These are phyloP conservation scores for Blastomyces silverae DNA, from an alignment of 2,329 filamentous ascomycete genomes.

Conservation along the genomic window DNA sequence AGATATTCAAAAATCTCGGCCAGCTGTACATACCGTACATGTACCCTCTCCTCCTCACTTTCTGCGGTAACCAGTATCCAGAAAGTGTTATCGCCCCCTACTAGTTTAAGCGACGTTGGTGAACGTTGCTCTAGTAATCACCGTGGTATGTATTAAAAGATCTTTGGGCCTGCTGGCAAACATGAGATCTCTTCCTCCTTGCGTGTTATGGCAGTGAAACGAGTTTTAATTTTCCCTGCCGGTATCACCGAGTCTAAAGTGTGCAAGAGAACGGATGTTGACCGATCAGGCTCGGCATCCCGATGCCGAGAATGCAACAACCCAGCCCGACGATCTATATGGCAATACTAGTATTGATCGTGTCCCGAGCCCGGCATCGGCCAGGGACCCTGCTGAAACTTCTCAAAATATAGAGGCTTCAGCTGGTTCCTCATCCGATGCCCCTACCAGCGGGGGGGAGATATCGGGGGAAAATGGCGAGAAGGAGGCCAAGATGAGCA, in stretches of 20 bases:
- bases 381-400: neutral
- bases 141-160: neutral
- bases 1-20: neutral
- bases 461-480: neutral
- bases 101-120: no score
- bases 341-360: neutral
- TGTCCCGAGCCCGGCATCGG: neutral
- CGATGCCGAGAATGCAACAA: conserved; percentile 1
- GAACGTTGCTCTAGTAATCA: neutral
- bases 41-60: neutral
- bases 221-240: neutral
- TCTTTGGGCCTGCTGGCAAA: neutral
- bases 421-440: conserved; percentile 1
- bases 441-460: neutral
- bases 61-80: neutral
- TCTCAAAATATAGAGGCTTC: conserved; percentile 1
- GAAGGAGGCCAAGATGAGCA: conserved; percentile 16
- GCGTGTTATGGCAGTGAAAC: neutral
- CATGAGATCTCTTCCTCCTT: neutral
- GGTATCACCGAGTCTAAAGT: neutral
- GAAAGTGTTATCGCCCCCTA: neutral
- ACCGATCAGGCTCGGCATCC: conserved; percentile 6
- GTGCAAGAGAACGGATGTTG: neutral
- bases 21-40: no score
- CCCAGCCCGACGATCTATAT: neutral